phyloP scores from a whole-genome alignment of 805 yeast genomes.

The Starmerella bombi region DNA sequence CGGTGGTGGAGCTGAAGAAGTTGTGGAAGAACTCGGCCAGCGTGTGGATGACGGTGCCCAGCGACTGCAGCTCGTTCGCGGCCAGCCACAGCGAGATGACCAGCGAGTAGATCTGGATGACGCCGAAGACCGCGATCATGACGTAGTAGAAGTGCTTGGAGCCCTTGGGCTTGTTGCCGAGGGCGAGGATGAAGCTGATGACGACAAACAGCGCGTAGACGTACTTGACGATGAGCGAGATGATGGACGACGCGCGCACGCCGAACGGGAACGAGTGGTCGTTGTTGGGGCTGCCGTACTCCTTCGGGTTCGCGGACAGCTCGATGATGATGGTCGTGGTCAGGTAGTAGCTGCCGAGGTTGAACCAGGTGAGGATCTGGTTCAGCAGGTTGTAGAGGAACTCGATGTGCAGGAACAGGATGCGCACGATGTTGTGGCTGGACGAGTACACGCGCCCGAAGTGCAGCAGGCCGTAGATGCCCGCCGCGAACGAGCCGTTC shows the following conservation, averaged over 20 bases:
- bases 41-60: conserved; percentile 19
- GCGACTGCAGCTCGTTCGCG: conserved; percentile 36
- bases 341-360: conserved; percentile 48
- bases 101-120: conserved; percentile 46
- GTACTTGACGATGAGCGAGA: conserved; percentile 43
- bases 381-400: conserved; percentile 42
- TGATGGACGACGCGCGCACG: conserved; percentile 27
- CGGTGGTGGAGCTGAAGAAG: conserved; percentile 34
- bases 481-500: conserved; percentile 58
- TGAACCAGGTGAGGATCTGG: conserved; percentile 49
- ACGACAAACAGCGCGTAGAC: conserved; percentile 44
- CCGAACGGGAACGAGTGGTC: conserved; percentile 30
- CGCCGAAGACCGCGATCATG: conserved; percentile 43
- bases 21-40: conserved; percentile 24
- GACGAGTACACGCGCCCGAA: conserved; percentile 44
- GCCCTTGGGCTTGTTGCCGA: conserved; percentile 55
- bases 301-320: conserved; percentile 30
- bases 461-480: conserved; percentile 40
- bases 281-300: conserved; percentile 34
- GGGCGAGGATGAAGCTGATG: conserved; percentile 47
- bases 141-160: conserved; percentile 42
- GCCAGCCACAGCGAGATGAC: conserved; percentile 49
- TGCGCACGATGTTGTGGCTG: conserved; percentile 39
- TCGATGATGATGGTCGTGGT: conserved; percentile 49
- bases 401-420: conserved; percentile 41